Conservation (phyloP, 1,284 basidiomycete species). For the Coniferiporia sulphurascens region DNA sequence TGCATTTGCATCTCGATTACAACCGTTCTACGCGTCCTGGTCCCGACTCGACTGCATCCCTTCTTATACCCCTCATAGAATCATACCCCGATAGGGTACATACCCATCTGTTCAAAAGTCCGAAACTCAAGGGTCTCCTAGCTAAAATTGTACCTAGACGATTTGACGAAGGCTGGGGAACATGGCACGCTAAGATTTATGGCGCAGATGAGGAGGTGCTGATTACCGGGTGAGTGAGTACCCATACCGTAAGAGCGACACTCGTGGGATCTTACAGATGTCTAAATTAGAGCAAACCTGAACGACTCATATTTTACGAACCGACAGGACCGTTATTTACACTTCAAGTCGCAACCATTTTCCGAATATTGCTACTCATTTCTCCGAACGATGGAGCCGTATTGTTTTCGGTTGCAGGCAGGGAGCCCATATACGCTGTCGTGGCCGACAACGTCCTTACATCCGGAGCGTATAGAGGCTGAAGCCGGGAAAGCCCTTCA, state of each 20-base stretch:
- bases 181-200: conserved; percentile 98
- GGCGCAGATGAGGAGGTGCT: conserved; percentile 90
- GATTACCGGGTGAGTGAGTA: conserved; percentile 77
- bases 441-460: conserved; percentile 53
- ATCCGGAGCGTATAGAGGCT: conserved; percentile 58
- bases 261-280: conserved; percentile 5
- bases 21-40: conserved; percentile 90
- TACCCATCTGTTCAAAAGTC: conserved; percentile 81
- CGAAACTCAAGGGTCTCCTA: conserved; percentile 72
- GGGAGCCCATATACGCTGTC: conserved; percentile 29
- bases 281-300: conserved; percentile 79
- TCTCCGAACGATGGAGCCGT: conserved; percentile 61
- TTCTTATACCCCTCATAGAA: conserved; percentile 68
- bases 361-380: conserved; percentile 85
- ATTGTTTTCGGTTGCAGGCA: conserved; percentile 67
- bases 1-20: conserved; percentile 82
- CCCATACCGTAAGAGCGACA: conserved; percentile 6
- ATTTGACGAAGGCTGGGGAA: conserved; percentile 97
- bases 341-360: conserved; percentile 55
- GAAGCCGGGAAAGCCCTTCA: conserved; percentile 44
- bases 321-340: conserved; percentile 91
- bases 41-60: conserved; percentile 64
- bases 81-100: conserved; percentile 74
- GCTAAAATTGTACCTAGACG: conserved; percentile 81
- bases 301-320: conserved; percentile 93